Evolutionary conservation across 805 yeast species (phyloP), one percentile per base, ranked within the genome.

Genomic region (Maudiozyma turicensis): DNA sequence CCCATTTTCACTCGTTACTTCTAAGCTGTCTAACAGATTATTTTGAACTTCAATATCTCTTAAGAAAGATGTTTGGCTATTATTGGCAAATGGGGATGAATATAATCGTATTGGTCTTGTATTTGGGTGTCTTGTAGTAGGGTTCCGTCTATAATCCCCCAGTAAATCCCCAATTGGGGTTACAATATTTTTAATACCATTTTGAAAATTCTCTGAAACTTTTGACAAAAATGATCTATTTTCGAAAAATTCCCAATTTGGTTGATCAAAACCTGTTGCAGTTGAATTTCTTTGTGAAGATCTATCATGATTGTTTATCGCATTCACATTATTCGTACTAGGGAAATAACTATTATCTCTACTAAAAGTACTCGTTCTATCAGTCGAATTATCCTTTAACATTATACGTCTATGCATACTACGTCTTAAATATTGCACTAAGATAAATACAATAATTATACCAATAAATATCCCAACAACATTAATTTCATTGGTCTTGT

Each of bases 391-490:
- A 26, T 28, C 42, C n/a, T 28, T 28, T 39, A 39, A 39, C 51
- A 14, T 54, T 52, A 45, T 57, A 7, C 43, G 9, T 29, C 34
- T 40, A 13, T 40, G 43, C 58, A 43, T 58, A 54, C 56, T 53
- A 71, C 78, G 32, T 65, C 71, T 49, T 55, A 70, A 59, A 59
- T 68, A 41, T 67, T 77, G 58, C 54, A 65, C 58, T 52, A 63
- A 33, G 64, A 71, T 49, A 62, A 73, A 68, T 50, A 67, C 58
- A 50, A 62, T 54, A n/a, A 69, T 65, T 47, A 83, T 81, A 40
- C 79, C 68, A 14, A 78, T 52, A 54, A 84, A 82, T 45, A 84
- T 80, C 71, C 86, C 78, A 47, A 84, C 73, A 3, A 82, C 80
- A 14, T 82, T 81, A 48, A 77, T 65, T 51, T 84, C 80, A 58